Base-by-base conservation (phyloP, 1,139 yeast species). In the Saccharomyces hybrid region DNA sequence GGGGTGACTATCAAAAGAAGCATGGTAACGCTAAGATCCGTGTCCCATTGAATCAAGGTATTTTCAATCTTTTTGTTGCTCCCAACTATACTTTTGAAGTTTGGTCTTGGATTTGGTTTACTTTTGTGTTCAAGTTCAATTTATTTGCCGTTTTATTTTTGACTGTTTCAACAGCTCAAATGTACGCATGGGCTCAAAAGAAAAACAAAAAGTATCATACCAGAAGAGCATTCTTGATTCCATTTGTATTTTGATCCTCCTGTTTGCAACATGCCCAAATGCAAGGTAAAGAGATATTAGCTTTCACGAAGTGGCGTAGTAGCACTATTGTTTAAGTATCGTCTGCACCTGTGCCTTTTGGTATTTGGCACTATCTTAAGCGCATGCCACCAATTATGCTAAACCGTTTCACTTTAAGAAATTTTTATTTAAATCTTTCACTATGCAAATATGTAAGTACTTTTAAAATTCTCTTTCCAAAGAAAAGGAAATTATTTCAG, bases 11-110 rank as follows among this genome's bases (percentile, higher is more conserved):
- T 41, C 69, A 67, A 53, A 71, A 71, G 64, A 62, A 76, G 67
- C 52, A 75, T 71, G 75, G 75, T 13, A 67, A 65, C 51, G 62
- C 67, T 7, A 68, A 60, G 25, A 59, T 62, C 44, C 67, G 76
- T 60, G 64, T 70, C 29, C 67, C 74, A 19, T 66, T 75, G 49
- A 62, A 70, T 62, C 80, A 80, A 28, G 78, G 83, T 4, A 74
- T 82, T 38, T 74, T 74, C 54, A 73, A 69, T 51, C 29, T 70
- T 5, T 66, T 73, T 46, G 71, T 73, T 28, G 72, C 75, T 68
- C 99, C 99, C 62, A 93, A 93, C 74, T 93, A 93, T 72, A 86
- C 89, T 61, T 93, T 90, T 70, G 99, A 93, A 74, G 75, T 82
- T 49, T 73, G 86, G 64, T 76, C 83, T 2, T 91, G 97, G 96